phyloP scores from a whole-genome alignment of 345 rosid species.

The Crucihimalaya himalaica region DNA sequence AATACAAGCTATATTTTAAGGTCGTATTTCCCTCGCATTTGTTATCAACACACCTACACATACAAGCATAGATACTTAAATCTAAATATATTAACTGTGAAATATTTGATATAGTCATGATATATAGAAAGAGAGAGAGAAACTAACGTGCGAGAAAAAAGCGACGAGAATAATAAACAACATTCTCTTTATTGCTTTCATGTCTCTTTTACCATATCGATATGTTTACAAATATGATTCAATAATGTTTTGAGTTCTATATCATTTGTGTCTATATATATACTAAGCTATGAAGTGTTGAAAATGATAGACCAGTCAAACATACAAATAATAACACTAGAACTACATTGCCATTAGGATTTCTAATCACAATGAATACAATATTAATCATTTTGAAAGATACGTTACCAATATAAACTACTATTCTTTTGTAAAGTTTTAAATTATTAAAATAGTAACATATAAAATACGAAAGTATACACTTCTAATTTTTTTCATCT shows the following conservation, averaged over 20 bases:
- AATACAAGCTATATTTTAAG: background rate
- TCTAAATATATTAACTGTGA: too few relatives aligned
- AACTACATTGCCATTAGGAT: background rate
- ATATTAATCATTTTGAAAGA: too few relatives aligned
- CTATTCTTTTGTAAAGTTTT: background rate
- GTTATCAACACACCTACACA: background rate
- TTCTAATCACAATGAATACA: background rate
- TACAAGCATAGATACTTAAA: background rate
- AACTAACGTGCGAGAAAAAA: background rate
- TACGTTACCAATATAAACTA: background rate
- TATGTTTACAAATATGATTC: background rate
- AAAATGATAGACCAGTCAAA: too few relatives aligned
- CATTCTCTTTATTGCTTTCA: too few relatives aligned
- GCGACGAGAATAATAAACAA: background rate
- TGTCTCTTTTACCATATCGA: too few relatives aligned
- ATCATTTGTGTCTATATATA: background rate
- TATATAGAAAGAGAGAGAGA: background rate
- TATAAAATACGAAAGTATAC: too few relatives aligned
- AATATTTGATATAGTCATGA: too few relatives aligned
- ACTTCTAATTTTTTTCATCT: too few relatives aligned
- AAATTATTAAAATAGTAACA: too few relatives aligned
- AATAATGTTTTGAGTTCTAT: background rate
- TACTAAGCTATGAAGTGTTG: too few relatives aligned
- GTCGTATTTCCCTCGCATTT: constrained; percentile 17
- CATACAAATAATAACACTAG: background rate